Conservation (phyloP, 306 rosid genomes). For the Biancaea sappan region DNA sequence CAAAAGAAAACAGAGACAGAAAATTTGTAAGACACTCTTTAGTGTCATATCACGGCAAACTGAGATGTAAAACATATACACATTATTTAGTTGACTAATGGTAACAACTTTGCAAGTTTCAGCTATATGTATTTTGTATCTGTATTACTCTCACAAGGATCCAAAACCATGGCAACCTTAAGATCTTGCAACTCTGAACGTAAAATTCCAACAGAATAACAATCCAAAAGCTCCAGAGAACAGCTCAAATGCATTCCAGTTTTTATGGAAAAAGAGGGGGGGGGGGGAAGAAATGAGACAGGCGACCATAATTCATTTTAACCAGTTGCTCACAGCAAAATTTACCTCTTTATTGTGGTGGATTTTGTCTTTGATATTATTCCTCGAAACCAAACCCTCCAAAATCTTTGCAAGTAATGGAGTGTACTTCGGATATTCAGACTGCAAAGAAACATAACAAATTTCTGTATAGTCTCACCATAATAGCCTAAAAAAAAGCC, state of each 20-base stretch:
- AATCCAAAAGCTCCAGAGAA: constrained; percentile 16
- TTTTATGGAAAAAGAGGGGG: constrained; percentile 2
- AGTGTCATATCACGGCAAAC: not conserved
- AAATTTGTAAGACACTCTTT: not conserved
- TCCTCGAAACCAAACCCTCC: constrained; percentile 78
- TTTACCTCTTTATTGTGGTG: constrained; percentile 66
- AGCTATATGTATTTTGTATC: not conserved
- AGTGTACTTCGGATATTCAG: constrained; percentile 85
- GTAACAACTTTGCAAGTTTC: not conserved
- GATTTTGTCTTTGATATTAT: constrained; percentile 58
- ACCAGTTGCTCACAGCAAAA: constrained; percentile 11
- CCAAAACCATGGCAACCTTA: not conserved
- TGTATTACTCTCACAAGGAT: not conserved
- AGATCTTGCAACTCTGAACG: not conserved
- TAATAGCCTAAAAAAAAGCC: constrained; percentile 18
- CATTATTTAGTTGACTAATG: not conserved
- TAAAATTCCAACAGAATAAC: constrained; percentile 19
- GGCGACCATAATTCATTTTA: constrained; percentile 4
- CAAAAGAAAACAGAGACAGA: not conserved
- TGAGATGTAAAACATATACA: not conserved
- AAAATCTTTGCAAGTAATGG: constrained; percentile 82
- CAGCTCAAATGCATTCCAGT: constrained; percentile 8
- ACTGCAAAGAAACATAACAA: constrained; percentile 57
- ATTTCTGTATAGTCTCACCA: constrained; percentile 1
- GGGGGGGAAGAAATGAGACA: constrained; percentile 9